Base-by-base conservation (phyloP, 2,329 filamentous ascomycete species). In the Fusarium burgessii region DNA sequence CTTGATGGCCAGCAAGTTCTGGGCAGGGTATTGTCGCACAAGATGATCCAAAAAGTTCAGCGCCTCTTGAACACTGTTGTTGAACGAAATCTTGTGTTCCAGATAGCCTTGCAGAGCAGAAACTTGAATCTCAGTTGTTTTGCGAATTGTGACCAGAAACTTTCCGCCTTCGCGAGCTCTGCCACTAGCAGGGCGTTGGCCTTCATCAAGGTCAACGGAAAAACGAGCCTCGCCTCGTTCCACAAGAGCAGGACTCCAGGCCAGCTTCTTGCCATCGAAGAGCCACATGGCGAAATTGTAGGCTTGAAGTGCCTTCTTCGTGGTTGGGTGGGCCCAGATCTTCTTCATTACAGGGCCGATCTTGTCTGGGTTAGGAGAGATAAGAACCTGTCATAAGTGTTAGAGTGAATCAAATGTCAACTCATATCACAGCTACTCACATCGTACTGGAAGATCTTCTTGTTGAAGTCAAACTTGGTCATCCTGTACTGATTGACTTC, bases 21-120 rank as follows among this genome's bases (percentile, higher is more conserved):
- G 82, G 0, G 91, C 91, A 0, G 96, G 94, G n/a, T 83, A 86
- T 79, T 97, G 90, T 7, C 96, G 93, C 59, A 99, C 85, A 11
- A 95, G 84, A 77, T 99, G 96, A 70, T 99, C 96, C 7, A 98
- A 84, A 77, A 98, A 98, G 78, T 92, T 97, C 80, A 98, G 89
- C 17, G 92, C 91, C 76, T 96, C 93, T 11, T 95, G 86, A 23
- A 95, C 90, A 23, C 86, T 82, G 40, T 88, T 89, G 76, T 92
- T 88, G 79, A 92, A 92, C 2, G 84, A 80, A 23, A 86, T 83
- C 63, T 87, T 82, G 50, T 89, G 86, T 3, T 84, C 76, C 4
- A 97, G 84, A 77, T 95, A 98, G 0, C 84, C 83, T 6, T 86
- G 82, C 1, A 98, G 85, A 1, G 87, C 84, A 6, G 85, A 81